Evolutionary conservation across 176 grass and related monocot genomes (phyloP).

Genomic region (Secale cereale): DNA sequence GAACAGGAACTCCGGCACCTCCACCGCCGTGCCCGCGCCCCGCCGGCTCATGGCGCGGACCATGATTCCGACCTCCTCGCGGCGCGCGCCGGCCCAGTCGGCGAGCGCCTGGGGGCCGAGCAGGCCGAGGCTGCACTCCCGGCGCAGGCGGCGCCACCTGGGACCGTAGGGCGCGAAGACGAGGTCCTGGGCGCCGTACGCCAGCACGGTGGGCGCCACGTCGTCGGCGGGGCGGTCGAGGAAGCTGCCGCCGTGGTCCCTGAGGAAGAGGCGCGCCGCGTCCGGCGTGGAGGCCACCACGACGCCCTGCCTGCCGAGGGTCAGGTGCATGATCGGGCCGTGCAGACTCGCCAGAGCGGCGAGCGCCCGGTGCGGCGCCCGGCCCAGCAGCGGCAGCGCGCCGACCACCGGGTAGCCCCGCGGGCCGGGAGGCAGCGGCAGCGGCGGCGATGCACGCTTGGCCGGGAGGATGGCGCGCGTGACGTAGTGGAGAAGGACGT

Average conservation of each 20-base stretch:
- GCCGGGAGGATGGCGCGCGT: neutral
- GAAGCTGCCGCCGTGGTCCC: neutral
- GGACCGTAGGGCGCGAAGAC: neutral
- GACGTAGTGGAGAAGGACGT: neutral
- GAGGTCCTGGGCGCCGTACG: neutral
- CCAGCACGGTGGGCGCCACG: neutral
- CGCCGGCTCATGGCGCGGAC: neutral
- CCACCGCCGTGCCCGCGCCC: neutral
- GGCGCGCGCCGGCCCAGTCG: neutral
- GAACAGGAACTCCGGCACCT: neutral
- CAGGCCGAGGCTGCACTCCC: neutral
- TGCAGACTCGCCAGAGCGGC: neutral
- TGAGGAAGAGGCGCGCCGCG: neutral
- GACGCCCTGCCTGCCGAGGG: neutral
- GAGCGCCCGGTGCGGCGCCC: neutral
- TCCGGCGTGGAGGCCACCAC: slow-evolving; percentile 2
- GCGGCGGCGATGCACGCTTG: neutral
- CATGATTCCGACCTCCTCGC: neutral
- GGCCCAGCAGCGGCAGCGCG: neutral
- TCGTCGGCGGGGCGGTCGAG: neutral
- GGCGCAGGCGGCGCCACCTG: neutral
- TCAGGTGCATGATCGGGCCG: neutral
- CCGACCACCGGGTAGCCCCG: neutral
- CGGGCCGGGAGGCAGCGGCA: neutral
- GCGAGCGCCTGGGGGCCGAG: neutral